These are phyloP conservation scores for Naumovozyma dairenensis DNA, from an alignment of 805 yeast genomes.

Conservation along the genomic window DNA sequence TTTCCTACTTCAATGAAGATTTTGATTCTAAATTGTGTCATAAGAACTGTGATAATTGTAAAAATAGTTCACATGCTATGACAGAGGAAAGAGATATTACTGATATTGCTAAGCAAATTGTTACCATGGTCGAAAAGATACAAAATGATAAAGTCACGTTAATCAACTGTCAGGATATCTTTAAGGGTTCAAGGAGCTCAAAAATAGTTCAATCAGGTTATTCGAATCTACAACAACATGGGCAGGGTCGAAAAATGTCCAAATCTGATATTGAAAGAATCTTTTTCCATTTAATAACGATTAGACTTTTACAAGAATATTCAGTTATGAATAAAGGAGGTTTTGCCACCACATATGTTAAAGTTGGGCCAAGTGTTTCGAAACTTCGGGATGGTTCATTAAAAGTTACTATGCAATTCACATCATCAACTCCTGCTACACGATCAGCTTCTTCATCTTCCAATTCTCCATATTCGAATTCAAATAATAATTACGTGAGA, in stretches of 20 bases:
- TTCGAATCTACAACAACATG: constrained; percentile 50
- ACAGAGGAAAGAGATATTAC: constrained; percentile 63
- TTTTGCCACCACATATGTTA: constrained; percentile 69
- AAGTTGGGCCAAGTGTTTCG: constrained; percentile 45
- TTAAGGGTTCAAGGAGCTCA: constrained; percentile 60
- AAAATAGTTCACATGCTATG: constrained; percentile 33
- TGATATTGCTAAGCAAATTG: constrained; percentile 45
- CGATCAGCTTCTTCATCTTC: background rate
- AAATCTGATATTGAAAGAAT: constrained; percentile 72
- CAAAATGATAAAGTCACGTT: constrained; percentile 60
- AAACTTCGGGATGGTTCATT: constrained; percentile 36
- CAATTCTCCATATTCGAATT: background rate
- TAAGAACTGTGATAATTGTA: constrained; percentile 81
- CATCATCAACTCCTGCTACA: constrained; percentile 15
- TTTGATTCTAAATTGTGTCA: constrained; percentile 61
- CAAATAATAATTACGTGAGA: background rate
- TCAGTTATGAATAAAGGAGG: constrained; percentile 68
- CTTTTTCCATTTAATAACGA: constrained; percentile 64
- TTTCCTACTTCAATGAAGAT: constrained; percentile 82
- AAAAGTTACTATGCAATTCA: constrained; percentile 44
- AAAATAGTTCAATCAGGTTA: constrained; percentile 58
- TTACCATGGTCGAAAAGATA: constrained; percentile 46
- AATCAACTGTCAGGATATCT: constrained; percentile 73
- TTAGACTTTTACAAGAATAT: constrained; percentile 58
- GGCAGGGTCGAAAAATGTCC: constrained; percentile 53